Percentiles rank a stretch among this genome's conserved stretches.
phyloP scores from a whole-genome alignment of 108 stramenopile species.

The Skeletonema menzelii region DNA sequence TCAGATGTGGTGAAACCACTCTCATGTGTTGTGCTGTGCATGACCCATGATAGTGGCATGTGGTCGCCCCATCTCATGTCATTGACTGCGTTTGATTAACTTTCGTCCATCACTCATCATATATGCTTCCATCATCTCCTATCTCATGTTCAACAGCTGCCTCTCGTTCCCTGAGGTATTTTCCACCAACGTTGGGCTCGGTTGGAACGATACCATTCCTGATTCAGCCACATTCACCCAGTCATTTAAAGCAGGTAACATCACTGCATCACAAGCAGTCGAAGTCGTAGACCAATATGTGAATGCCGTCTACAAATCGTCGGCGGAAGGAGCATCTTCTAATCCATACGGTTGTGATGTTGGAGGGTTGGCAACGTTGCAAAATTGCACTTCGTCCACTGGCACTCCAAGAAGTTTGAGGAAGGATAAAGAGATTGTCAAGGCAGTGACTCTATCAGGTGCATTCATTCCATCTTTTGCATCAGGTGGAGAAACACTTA shows the following conservation, averaged over 20 bases:
- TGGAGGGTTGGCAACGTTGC: conserved; percentile 60
- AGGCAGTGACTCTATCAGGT: conserved; percentile 68
- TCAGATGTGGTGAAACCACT: background rate
- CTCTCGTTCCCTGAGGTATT: conserved; percentile 28
- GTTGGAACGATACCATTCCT: conserved; percentile 9
- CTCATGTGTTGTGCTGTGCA: background rate
- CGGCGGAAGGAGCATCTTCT: conserved; percentile 26
- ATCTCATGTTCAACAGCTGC: conserved; percentile 5
- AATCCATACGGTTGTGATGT: conserved; percentile 67
- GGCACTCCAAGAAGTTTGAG: conserved; percentile 8
- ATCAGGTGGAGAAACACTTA: conserved; percentile 44
- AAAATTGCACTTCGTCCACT: conserved; percentile 9
- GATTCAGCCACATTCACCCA: conserved; percentile 50
- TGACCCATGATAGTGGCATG: too few relatives aligned
- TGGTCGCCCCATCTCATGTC: too few relatives aligned
- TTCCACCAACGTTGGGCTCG: conserved; percentile 24
- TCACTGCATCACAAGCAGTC: conserved; percentile 55
- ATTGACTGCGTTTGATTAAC: too few relatives aligned
- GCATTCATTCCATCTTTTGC: conserved; percentile 61
- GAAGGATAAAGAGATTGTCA: conserved; percentile 43
- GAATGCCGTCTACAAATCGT: conserved; percentile 41
- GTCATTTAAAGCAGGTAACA: conserved; percentile 44
- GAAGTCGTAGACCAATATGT: conserved; percentile 60
- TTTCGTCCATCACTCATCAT: too few relatives aligned
- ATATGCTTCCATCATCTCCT: too few relatives aligned